Evolutionary conservation across 306 rosid genomes (phyloP).

Genomic region (Ammopiptanthus mongolicus): DNA sequence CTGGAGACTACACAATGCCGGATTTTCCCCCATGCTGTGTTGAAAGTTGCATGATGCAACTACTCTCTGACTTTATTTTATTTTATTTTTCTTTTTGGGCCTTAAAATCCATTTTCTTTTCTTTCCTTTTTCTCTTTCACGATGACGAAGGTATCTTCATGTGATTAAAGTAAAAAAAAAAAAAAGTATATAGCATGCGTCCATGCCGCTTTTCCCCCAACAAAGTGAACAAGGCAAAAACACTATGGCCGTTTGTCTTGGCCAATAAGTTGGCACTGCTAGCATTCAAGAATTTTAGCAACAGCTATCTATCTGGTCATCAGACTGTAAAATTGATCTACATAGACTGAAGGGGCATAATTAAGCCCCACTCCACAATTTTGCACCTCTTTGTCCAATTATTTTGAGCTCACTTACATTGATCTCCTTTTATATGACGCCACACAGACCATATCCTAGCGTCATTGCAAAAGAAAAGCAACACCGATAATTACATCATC

Average conservation of each 20-base stretch:
- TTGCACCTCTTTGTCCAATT: not conserved
- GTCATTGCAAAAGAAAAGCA: constrained; percentile 24
- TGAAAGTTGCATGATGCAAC: constrained; percentile 34
- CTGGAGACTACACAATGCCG: constrained; percentile 27
- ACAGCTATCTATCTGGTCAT: not conserved
- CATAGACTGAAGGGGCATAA: not conserved
- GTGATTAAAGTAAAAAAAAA: not conserved
- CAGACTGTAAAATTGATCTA: constrained; percentile 5
- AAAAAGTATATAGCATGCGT: not conserved
- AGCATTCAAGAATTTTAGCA: not conserved
- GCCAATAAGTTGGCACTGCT: not conserved
- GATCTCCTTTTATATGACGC: constrained; percentile 11
- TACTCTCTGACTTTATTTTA: not conserved
- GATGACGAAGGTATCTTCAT: not conserved
- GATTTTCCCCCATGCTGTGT: constrained; percentile 18
- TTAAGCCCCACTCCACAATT: not conserved
- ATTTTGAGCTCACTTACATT: not conserved
- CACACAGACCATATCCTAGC: constrained; percentile 21
- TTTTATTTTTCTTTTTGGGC: not conserved
- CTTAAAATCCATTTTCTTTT: not conserved
- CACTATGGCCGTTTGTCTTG: not conserved
- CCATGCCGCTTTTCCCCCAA: constrained; percentile 5
- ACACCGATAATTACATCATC: no score
- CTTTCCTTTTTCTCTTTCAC: not conserved
- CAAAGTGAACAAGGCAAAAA: constrained; percentile 2